Evolutionary conservation across 805 yeast genomes (phyloP).

Genomic region (Wickerhamomyces sydowiorum): DNA sequence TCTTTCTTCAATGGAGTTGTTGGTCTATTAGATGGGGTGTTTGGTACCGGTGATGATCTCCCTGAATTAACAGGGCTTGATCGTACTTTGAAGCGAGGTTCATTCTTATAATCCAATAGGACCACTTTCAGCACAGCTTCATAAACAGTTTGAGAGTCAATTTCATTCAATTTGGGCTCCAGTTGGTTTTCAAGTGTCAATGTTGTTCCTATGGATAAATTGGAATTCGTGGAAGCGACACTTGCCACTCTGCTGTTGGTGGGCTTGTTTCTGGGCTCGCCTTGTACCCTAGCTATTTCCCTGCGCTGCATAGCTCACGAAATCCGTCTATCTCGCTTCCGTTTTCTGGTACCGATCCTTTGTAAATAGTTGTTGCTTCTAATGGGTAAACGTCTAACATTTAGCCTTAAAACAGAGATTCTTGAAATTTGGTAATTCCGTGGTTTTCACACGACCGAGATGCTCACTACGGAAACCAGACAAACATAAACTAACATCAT

Average conservation of each 20-base stretch:
- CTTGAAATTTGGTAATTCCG: not conserved
- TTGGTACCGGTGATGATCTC: conserved; percentile 2
- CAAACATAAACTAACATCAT: too few species aligned
- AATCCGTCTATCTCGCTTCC: too few species aligned
- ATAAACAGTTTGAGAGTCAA: conserved; percentile 31
- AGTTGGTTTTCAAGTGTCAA: conserved; percentile 3
- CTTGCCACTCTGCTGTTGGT: not conserved
- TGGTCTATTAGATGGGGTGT: conserved; percentile 5
- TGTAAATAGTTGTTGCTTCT: too few species aligned
- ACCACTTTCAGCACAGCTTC: conserved; percentile 48
- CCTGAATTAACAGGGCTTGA: not conserved
- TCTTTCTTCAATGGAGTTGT: conserved; percentile 17
- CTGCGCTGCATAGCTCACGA: not conserved
- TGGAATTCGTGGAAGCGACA: not conserved
- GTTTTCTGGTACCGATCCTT: too few species aligned
- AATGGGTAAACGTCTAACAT: too few species aligned
- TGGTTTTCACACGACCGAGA: not conserved
- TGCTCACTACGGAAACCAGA: too few species aligned
- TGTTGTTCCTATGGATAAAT: conserved; percentile 8
- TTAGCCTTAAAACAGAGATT: not conserved
- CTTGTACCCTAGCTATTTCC: not conserved
- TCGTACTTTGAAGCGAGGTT: conserved; percentile 48
- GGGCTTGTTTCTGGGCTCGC: not conserved
- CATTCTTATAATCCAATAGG: conserved; percentile 54
- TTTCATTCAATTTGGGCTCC: not conserved